A percentile compares a stretch with the other conserved stretches of the same genome.
These are phyloP conservation scores for Exophiala sideris DNA, from an alignment of 2,329 filamentous ascomycete species.

Conservation along the genomic window DNA sequence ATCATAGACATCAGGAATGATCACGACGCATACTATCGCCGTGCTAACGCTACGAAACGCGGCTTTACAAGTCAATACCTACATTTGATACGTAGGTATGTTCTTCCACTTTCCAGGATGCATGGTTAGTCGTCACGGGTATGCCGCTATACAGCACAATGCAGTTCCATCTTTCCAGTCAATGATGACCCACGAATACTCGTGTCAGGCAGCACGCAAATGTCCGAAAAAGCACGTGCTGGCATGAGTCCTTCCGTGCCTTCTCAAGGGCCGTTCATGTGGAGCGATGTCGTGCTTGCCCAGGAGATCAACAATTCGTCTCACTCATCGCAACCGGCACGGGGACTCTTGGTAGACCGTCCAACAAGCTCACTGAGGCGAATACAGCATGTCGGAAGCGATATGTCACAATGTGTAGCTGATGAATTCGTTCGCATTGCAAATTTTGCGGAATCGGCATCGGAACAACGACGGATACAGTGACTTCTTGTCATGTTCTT, in stretches of 20 bases:
- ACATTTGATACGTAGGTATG: too few species aligned
- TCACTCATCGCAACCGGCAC: not conserved
- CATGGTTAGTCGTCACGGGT: not conserved
- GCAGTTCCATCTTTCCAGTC: not conserved
- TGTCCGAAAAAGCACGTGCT: not conserved
- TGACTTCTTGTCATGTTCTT: not conserved
- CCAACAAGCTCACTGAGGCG: not conserved
- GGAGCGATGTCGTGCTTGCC: not conserved
- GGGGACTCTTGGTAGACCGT: not conserved
- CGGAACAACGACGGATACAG: not conserved
- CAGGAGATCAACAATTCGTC: not conserved
- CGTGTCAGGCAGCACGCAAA: not conserved
- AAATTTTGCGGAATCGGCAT: not conserved
- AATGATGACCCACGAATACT: not conserved
- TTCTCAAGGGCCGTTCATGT: not conserved
- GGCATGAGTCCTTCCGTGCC: not conserved
- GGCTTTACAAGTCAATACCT: too few species aligned
- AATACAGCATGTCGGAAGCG: not conserved
- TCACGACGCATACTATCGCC: too few species aligned
- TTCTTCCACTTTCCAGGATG: not conserved
- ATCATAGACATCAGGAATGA: too few species aligned
- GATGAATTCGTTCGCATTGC: not conserved
- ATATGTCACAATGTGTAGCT: not conserved
- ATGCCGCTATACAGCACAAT: not conserved
- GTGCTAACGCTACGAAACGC: too few species aligned